Base-by-base conservation (phyloP, 208 protist genomes). In the Leptomonas pyrrhocoris region DNA sequence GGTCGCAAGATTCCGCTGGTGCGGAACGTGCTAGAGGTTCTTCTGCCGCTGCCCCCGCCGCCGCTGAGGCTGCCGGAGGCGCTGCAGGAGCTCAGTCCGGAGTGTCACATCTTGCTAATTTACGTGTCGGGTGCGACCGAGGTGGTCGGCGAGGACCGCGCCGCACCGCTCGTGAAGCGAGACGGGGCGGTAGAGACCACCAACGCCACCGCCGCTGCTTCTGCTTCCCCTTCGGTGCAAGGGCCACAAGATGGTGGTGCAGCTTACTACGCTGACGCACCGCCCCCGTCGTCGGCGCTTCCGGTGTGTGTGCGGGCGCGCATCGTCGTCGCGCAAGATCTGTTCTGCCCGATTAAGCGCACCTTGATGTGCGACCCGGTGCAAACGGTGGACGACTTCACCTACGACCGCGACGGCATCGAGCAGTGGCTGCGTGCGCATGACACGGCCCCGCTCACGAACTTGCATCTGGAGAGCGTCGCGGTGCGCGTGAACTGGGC, bases 321-420 rank as follows among this genome's bases (percentile, higher is more conserved):
- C 27, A 21, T 76, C 9, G 71, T 76, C 9, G 62, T 51, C 2
- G 42, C 71, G 48, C 71, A 69, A 12, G 63, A 76, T 38, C 46
- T 80, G 23, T 85, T 90, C 74, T 97, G 94, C 62, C 89, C 92
- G 3, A 96, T 97, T 66, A 92, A 92, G 31, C 77, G 73, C 25
- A 69, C 46, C 2, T 38, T 96, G 15, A 97, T 97, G 92, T 51
- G 51, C 16, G 89, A 96, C 56, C 94, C 94, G 0, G 94, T 97
- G n/a, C 40, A 64, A n/a, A 93, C 92, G 9, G 51, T 49, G 40
- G 90, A 96, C 57, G 88, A 88, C 23, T 85, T 94, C 72, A 94
- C 87, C n/a, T 97, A 96, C 73, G 90, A 97, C 23, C 77, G 91
- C 23, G 81, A 86, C 38, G 85, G 81, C 25, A 95, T 97, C 30